These are phyloP conservation scores for Amborella trichopoda DNA, from an alignment of 164 flowering plant species.

Conservation along the genomic window DNA sequence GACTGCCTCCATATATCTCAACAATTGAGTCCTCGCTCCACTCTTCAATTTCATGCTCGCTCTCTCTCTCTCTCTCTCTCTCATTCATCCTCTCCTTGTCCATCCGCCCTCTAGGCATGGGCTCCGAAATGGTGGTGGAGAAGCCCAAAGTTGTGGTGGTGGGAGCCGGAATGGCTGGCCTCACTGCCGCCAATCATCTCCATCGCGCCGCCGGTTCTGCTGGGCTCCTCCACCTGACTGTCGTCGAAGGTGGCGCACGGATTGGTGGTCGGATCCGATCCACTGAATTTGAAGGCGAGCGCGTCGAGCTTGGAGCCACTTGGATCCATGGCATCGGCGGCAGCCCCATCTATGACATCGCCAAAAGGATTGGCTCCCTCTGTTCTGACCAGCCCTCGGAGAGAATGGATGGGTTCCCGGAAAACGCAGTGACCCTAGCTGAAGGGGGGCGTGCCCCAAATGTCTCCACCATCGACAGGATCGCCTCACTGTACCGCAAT, in stretches of 20 bases:
- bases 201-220: conserved; percentile 23
- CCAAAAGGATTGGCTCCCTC: conserved; percentile 38
- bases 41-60: background rate
- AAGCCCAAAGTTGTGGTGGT: conserved; percentile 79
- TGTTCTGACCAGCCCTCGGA: conserved; percentile 77
- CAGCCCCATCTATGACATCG: conserved; percentile 75
- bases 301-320: conserved; percentile 89
- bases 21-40: background rate
- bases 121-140: conserved; percentile 32
- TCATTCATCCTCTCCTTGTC: background rate
- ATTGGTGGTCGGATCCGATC: conserved; percentile 87
- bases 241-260: conserved; percentile 75
- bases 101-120: background rate
- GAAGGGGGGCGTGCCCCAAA: conserved; percentile 20
- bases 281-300: conserved; percentile 57
- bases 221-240: conserved; percentile 45
- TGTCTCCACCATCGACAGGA: conserved; percentile 31
- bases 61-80: conserved; percentile 2
- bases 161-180: conserved; percentile 93
- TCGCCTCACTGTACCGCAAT: conserved; percentile 39
- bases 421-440: conserved; percentile 25
- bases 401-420: conserved; percentile 61
- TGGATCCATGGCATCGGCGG: conserved; percentile 97
- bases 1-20: conserved; percentile 2
- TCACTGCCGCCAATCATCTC: conserved; percentile 84